Base-by-base conservation (phyloP, 2,329 filamentous ascomycete genomes). In the Aaosphaeria pasadenensis region DNA sequence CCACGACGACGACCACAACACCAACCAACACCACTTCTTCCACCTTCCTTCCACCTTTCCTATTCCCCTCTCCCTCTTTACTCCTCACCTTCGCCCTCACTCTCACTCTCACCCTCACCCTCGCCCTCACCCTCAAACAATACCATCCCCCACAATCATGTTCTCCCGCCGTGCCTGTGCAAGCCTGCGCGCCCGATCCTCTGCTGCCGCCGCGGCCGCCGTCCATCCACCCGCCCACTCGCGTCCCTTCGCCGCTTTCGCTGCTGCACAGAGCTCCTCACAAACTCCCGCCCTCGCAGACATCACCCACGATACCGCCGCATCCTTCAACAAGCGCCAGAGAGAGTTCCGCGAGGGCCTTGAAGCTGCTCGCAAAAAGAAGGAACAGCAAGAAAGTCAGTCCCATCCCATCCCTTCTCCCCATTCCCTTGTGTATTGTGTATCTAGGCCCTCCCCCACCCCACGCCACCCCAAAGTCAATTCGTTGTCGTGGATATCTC, bases 321-420 rank as follows among this genome's bases (percentile, higher is more conserved):
- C 85, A 45, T 77, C 80, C 48, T 99, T 97, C 80, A 89, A 88
- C 69, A 75, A 80, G 63, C 89, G 87, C 72, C 91, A 96, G 76
- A 87, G 86, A 72, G 80, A 85, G 64, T 97, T 96, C 75, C 88
- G 94, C 69, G 85, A 91, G 72, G 83, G 88, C 70, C 77, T 95
- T 63, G 81, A 85, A 62, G 82, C 86, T 73, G 85, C 84, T 69
- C 85, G 88, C 74, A 88, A 86, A 77, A 79, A 78, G 72, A 88
- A 88, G 75, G 83, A 87, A 73, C 78, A 84, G 78, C 86, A 89
- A 85, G 88, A 91, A 80, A 91, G 91, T 96, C 74, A 82, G 84
- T 86, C 70, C 66, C 67, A 39, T 77, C 47, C 56, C 41, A 32
- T 24, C 57, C 53, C 58, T 55, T 42, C 45, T 45, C 30, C n/a